These are phyloP conservation scores for Cupressus sempervirens DNA, from an alignment of 75 land plant species.

Conservation along the genomic window DNA sequence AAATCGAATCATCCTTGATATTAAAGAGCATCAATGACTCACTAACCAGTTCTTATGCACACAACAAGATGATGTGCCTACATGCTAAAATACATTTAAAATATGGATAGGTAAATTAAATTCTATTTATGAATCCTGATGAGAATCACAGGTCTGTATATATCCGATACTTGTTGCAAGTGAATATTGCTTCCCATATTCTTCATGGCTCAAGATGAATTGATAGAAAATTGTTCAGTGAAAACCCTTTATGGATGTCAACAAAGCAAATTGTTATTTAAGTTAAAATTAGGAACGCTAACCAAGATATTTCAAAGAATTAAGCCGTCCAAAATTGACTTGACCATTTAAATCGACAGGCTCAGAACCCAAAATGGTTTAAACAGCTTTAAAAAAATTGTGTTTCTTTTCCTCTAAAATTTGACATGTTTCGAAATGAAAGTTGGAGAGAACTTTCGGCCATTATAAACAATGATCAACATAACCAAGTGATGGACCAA, in stretches of 20 bases:
- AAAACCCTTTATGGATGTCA: neutral
- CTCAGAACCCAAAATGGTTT: neutral
- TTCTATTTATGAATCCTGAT: neutral
- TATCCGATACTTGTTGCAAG: neutral
- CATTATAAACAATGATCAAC: neutral
- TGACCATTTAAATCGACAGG: neutral
- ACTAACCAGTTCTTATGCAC: neutral
- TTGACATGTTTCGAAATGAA: neutral
- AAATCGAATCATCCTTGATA: too few relatives aligned
- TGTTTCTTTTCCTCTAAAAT: neutral
- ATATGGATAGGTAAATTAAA: too few relatives aligned
- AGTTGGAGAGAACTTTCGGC: neutral
- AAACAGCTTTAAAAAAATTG: neutral
- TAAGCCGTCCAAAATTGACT: neutral
- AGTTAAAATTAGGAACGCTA: neutral
- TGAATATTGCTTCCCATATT: neutral
- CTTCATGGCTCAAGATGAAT: neutral
- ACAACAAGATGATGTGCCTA: neutral
- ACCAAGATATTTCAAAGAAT: neutral
- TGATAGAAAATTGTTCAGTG: neutral
- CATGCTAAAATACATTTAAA: neutral
- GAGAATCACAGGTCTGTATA: neutral
- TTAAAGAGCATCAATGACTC: too few relatives aligned
- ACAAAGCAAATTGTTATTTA: neutral
- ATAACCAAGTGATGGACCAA: neutral